A percentile compares a stretch with the other conserved stretches of the same genome.
Evolutionary conservation across 2,329 filamentous ascomycete species (phyloP).

Genomic region (Sclerotinia borealis): DNA sequence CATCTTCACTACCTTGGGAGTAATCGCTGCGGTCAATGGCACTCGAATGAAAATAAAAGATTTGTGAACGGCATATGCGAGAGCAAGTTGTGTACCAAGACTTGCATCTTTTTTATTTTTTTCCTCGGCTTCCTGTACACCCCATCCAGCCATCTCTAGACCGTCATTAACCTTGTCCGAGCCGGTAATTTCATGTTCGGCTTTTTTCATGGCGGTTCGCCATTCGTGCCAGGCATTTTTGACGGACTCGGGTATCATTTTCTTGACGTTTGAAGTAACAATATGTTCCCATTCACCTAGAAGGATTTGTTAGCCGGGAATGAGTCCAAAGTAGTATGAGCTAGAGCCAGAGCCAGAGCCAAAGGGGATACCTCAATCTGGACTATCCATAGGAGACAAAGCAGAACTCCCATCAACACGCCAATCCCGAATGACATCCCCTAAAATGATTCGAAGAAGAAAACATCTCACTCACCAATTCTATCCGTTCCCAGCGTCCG

Average conservation of each 20-base stretch:
- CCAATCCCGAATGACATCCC: background rate
- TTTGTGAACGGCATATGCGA: slow-evolving; percentile 97
- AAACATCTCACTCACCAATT: slow-evolving; percentile 55
- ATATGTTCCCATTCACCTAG: slow-evolving; percentile 58
- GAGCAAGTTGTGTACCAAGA: slow-evolving; percentile 77
- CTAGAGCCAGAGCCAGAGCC: no score
- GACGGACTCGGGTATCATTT: slow-evolving; percentile 53
- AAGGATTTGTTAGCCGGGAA: background rate
- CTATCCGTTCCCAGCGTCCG: slow-evolving; percentile 74
- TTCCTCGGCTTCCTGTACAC: slow-evolving; percentile 57
- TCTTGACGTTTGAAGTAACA: slow-evolving; percentile 55
- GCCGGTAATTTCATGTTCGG: slow-evolving; percentile 39
- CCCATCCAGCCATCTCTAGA: slow-evolving; percentile 50
- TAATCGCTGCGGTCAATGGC: slow-evolving; percentile 81
- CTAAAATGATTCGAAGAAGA: background rate
- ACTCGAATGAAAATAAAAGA: slow-evolving; percentile 96
- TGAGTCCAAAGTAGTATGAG: no score
- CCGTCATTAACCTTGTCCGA: slow-evolving; percentile 41
- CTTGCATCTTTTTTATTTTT: slow-evolving; percentile 63
- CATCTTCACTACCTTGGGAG: slow-evolving; percentile 88
- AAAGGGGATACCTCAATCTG: background rate
- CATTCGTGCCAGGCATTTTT: slow-evolving; percentile 48
- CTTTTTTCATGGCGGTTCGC: slow-evolving; percentile 42
- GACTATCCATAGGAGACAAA: background rate
- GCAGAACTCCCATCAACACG: background rate